Conservation (phyloP, 345 rosid species). For the Sonneratia caseolaris region DNA sequence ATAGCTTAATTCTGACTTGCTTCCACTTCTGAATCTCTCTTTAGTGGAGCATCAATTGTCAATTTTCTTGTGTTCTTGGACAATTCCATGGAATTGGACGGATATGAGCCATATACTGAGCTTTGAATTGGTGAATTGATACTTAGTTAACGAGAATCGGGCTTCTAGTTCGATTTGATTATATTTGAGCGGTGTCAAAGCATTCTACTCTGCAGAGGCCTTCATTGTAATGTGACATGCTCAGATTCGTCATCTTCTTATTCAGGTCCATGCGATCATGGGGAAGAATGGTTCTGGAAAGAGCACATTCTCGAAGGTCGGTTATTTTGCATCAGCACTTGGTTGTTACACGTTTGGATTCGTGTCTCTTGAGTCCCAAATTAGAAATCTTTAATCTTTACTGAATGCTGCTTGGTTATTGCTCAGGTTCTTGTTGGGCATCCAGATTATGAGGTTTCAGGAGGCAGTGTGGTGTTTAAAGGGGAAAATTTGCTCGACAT, state of each 20-base stretch:
- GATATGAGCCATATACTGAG: background rate
- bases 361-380: background rate
- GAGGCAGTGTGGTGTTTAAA: slow-evolving; percentile 63
- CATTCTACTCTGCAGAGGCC: background rate
- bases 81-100: background rate
- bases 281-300: slow-evolving; percentile 98
- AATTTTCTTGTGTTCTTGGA: background rate
- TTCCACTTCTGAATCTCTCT: background rate
- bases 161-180: background rate
- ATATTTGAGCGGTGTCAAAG: background rate
- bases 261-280: slow-evolving; percentile 85
- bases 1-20: background rate
- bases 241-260: background rate
- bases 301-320: slow-evolving; percentile 90
- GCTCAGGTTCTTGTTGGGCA: slow-evolving; percentile 89
- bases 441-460: slow-evolving; percentile 89
- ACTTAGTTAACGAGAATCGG: background rate
- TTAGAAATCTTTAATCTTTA: slow-evolving; percentile 3
- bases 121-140: background rate
- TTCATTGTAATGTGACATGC: background rate
- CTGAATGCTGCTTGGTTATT: background rate
- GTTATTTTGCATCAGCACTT: slow-evolving; percentile 5
- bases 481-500: slow-evolving; percentile 51
- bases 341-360: background rate
- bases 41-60: background rate